Conservation (phyloP, 805 yeast genomes). For the Saccharomycopsis amapae region DNA sequence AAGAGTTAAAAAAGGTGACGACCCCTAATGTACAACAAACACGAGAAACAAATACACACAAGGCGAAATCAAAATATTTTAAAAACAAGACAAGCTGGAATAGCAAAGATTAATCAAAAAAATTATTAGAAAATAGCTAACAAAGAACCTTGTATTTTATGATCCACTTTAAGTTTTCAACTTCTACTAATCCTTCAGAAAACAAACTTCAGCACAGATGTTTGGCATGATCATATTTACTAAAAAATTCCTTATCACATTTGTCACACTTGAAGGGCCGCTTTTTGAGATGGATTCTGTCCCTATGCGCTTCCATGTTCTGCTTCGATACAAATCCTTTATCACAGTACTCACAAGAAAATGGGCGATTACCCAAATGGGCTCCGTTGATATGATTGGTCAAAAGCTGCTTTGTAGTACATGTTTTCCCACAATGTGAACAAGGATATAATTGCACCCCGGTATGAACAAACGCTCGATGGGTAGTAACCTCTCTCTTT, state of each 20-base stretch:
- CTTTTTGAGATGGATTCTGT: conserved; percentile 20
- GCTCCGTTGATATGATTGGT: conserved; percentile 20
- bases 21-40: too few species aligned
- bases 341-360: conserved; percentile 16
- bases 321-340: conserved; percentile 22
- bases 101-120: too few species aligned
- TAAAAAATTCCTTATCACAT: conserved; percentile 17
- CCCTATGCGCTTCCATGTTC: conserved; percentile 22
- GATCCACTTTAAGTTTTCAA: too few species aligned
- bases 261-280: conserved; percentile 18
- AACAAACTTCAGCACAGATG: conserved; percentile 20
- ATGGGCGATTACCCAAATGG: conserved; percentile 20
- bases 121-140: too few species aligned
- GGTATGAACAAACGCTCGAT: conserved; percentile 14
- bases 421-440: conserved; percentile 17
- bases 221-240: conserved; percentile 19
- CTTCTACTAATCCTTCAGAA: too few species aligned
- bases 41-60: too few species aligned
- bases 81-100: too few species aligned
- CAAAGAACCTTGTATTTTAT: too few species aligned
- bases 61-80: too few species aligned
- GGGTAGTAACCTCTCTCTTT: conserved; percentile 18
- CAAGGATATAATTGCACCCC: conserved; percentile 14
- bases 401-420: conserved; percentile 21
- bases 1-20: too few species aligned